Percentiles rank a stretch among this genome's conserved stretches.
Evolutionary conservation across 2,329 filamentous ascomycete genomes (phyloP).

Genomic region (Fusarium vanettenii): DNA sequence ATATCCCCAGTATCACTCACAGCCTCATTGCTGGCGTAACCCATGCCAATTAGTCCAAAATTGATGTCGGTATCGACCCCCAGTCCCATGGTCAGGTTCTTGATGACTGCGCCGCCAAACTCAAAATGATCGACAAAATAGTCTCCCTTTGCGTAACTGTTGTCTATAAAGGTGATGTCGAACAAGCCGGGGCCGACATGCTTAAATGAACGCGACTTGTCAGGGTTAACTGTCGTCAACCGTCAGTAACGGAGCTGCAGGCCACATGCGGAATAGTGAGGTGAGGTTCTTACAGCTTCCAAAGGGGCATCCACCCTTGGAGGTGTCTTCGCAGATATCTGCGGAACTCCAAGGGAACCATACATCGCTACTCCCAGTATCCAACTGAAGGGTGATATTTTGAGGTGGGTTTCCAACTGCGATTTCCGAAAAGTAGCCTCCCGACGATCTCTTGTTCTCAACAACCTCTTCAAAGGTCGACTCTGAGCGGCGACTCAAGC

Average conservation of each 20-base stretch:
- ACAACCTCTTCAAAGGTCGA: slow-evolving; percentile 57
- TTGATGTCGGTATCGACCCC: slow-evolving; percentile 64
- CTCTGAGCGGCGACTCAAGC: slow-evolving; percentile 52
- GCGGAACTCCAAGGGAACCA: slow-evolving; percentile 64
- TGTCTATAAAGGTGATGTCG: slow-evolving; percentile 71
- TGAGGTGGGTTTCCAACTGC: slow-evolving; percentile 69
- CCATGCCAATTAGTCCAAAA: slow-evolving; percentile 70
- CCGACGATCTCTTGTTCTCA: slow-evolving; percentile 56
- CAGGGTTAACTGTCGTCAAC: slow-evolving; percentile 55
- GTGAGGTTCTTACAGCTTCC: slow-evolving; percentile 58
- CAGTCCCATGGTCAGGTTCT: slow-evolving; percentile 69
- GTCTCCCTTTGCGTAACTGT: slow-evolving; percentile 66
- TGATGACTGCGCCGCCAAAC: slow-evolving; percentile 63
- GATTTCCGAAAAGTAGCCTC: slow-evolving; percentile 68
- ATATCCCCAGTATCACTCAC: slow-evolving; percentile 42
- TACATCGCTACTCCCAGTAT: slow-evolving; percentile 74
- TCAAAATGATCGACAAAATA: slow-evolving; percentile 69
- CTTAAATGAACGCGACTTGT: slow-evolving; percentile 59
- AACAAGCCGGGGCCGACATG: slow-evolving; percentile 59
- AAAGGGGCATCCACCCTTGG: slow-evolving; percentile 51
- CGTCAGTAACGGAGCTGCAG: slow-evolving; percentile 32
- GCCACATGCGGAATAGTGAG: slow-evolving; percentile 4
- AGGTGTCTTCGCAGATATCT: slow-evolving; percentile 51
- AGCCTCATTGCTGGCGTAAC: slow-evolving; percentile 68
- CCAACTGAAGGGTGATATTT: slow-evolving; percentile 67